A percentile compares a stretch with the other conserved stretches of the same genome.
Evolutionary conservation across 208 protist genomes (phyloP).

Genomic region (Leishmania aethiopica): DNA sequence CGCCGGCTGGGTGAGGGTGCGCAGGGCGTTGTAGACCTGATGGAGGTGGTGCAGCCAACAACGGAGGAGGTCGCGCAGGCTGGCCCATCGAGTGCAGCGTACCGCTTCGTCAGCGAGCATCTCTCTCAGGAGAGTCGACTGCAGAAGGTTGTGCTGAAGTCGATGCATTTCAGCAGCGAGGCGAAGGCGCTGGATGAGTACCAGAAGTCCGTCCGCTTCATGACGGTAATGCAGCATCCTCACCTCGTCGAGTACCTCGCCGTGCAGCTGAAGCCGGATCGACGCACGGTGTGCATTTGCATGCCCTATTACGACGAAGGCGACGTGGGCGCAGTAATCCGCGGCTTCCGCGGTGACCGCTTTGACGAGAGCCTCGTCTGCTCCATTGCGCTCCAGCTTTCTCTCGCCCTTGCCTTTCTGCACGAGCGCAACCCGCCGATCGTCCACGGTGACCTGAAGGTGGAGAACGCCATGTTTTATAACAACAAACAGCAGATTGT

Average conservation of each 20-base stretch:
- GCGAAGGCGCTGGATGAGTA: slow-evolving; percentile 46
- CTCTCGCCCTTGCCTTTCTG: slow-evolving; percentile 54
- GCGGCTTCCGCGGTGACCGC: slow-evolving; percentile 38
- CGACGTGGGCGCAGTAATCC: slow-evolving; percentile 56
- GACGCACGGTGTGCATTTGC: slow-evolving; percentile 50
- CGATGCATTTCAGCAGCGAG: slow-evolving; percentile 40
- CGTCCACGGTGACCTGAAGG: slow-evolving; percentile 83
- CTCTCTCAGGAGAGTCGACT: slow-evolving; percentile 24
- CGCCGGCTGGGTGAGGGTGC: slow-evolving; percentile 59
- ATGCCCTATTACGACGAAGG: slow-evolving; percentile 84
- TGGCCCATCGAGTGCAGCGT: slow-evolving; percentile 27
- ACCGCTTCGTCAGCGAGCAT: slow-evolving; percentile 36
- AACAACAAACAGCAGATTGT: slow-evolving; percentile 59
- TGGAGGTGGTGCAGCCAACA: slow-evolving; percentile 37
- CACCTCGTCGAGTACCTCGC: slow-evolving; percentile 80
- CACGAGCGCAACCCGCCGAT: slow-evolving; percentile 82
- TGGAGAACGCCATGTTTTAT: slow-evolving; percentile 77
- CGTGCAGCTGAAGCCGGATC: slow-evolving; percentile 59
- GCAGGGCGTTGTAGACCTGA: slow-evolving; percentile 66
- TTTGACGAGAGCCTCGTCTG: slow-evolving; percentile 62
- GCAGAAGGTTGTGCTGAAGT: slow-evolving; percentile 62
- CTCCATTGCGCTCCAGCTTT: slow-evolving; percentile 67
- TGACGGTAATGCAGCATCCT: slow-evolving; percentile 60
- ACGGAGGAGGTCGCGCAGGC: slow-evolving; percentile 31
- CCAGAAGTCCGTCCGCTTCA: slow-evolving; percentile 73